Conservation (phyloP, 2,329 filamentous ascomycete genomes). For the Neurospora sp. region DNA sequence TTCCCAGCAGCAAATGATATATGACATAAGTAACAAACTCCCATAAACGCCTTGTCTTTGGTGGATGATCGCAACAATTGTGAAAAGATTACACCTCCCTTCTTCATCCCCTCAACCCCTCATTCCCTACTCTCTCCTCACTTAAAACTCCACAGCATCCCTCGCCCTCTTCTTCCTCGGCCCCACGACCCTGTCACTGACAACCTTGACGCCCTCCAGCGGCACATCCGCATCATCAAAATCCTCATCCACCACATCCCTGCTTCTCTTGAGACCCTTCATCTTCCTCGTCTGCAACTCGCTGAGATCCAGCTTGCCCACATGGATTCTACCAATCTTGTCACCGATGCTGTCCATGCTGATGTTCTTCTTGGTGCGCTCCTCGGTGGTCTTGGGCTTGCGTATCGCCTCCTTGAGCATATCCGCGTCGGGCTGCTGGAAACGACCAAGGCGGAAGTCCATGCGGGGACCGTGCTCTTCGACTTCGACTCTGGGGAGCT, state of each 20-base stretch:
- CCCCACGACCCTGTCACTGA: conserved; percentile 25
- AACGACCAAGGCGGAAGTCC: conserved; percentile 78
- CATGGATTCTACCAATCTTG: conserved; percentile 87
- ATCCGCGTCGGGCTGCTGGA: conserved; percentile 65
- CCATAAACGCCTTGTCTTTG: neutral
- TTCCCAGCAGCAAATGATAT: neutral
- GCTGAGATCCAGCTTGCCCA: conserved; percentile 80
- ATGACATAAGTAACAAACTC: neutral
- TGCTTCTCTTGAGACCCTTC: conserved; percentile 89
- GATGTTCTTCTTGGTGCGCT: conserved; percentile 92
- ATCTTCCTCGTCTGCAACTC: conserved; percentile 95
- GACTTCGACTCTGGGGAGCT: conserved; percentile 80
- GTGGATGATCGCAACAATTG: neutral
- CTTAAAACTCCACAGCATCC: neutral
- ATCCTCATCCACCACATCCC: conserved; percentile 48
- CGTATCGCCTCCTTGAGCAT: conserved; percentile 86
- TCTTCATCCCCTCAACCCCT: neutral
- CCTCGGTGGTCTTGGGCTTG: conserved; percentile 65
- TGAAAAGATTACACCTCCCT: neutral
- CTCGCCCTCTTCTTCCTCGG: conserved; percentile 27
- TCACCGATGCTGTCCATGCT: conserved; percentile 85
- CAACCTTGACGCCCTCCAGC: conserved; percentile 1
- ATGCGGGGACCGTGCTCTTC: conserved; percentile 94
- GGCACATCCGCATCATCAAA: conserved; percentile 31
- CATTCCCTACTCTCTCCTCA: neutral